Conservation (phyloP, 805 yeast genomes). For the Ogataea glucozyma region DNA sequence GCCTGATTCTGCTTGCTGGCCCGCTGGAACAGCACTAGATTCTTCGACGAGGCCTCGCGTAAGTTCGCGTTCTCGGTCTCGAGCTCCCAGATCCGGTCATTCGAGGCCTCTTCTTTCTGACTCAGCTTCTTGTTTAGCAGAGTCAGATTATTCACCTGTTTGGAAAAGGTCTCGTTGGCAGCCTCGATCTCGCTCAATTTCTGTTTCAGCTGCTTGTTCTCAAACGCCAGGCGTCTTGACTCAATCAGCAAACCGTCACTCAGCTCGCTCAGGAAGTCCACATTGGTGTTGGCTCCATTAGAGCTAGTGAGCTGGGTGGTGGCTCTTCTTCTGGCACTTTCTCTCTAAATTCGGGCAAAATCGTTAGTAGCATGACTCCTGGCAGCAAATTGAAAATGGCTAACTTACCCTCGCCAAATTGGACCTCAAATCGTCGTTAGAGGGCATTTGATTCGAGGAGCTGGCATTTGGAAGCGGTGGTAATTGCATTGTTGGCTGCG, state of each 20-base stretch:
- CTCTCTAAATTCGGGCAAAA: constrained; percentile 12
- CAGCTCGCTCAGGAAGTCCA: constrained; percentile 70
- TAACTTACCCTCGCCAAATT: constrained; percentile 15
- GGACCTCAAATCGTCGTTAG: constrained; percentile 11
- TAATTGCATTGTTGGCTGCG: background rate
- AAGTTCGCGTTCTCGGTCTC: constrained; percentile 47
- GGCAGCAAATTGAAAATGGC: background rate
- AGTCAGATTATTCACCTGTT: constrained; percentile 38
- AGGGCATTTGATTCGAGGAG: background rate
- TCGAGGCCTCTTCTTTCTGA: constrained; percentile 47
- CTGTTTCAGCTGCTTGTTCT: constrained; percentile 49
- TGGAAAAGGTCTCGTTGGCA: constrained; percentile 42
- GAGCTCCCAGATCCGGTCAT: constrained; percentile 66
- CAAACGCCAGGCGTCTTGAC: constrained; percentile 69
- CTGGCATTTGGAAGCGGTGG: constrained; percentile 1
- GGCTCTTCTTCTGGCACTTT: constrained; percentile 15
- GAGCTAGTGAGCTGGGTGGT: constrained; percentile 13
- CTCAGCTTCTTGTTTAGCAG: constrained; percentile 35
- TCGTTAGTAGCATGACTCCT: constrained; percentile 9
- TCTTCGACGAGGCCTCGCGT: constrained; percentile 43
- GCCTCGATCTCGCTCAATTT: constrained; percentile 44
- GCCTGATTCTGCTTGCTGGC: constrained; percentile 39
- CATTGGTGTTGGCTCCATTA: constrained; percentile 50
- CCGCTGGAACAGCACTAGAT: constrained; percentile 43
- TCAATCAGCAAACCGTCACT: constrained; percentile 72